A percentile compares a stretch with the other conserved stretches of the same genome.
Evolutionary conservation across 2,329 filamentous ascomycete genomes (phyloP).

Genomic region (Penicillium hordei): DNA sequence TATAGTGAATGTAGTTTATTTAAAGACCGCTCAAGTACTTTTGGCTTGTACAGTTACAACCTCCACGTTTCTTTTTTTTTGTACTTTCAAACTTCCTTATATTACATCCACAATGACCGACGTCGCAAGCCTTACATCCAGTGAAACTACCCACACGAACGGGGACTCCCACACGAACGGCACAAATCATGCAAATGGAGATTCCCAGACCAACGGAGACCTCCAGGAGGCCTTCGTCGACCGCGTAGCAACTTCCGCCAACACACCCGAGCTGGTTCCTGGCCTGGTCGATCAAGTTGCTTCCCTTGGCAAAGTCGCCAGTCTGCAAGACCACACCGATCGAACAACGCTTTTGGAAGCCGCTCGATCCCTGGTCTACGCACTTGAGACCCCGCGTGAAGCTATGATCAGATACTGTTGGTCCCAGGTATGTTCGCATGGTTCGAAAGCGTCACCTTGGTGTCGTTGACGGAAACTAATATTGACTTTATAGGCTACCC

Average conservation of each 20-base stretch:
- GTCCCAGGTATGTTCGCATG: constrained; percentile 9
- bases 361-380: constrained; percentile 17
- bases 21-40: neutral
- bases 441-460: neutral
- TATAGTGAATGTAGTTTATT: neutral
- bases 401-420: constrained; percentile 20
- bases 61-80: neutral
- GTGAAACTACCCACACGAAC: neutral
- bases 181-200: neutral
- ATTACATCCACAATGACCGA: neutral
- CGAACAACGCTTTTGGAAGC: constrained; percentile 19
- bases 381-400: constrained; percentile 20
- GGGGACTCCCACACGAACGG: neutral
- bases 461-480: neutral
- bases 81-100: neutral
- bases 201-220: neutral
- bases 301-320: constrained; percentile 1
- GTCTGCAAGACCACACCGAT: constrained; percentile 8
- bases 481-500: neutral
- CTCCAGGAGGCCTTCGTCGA: constrained; percentile 11
- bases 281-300: constrained; percentile 16
- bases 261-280: constrained; percentile 15
- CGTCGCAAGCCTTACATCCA: neutral
- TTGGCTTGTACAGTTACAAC: neutral
- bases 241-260: constrained; percentile 16